Evolutionary conservation across 768 basidiomycete genomes (phyloP).

Genomic region (Mrakia gelida): DNA sequence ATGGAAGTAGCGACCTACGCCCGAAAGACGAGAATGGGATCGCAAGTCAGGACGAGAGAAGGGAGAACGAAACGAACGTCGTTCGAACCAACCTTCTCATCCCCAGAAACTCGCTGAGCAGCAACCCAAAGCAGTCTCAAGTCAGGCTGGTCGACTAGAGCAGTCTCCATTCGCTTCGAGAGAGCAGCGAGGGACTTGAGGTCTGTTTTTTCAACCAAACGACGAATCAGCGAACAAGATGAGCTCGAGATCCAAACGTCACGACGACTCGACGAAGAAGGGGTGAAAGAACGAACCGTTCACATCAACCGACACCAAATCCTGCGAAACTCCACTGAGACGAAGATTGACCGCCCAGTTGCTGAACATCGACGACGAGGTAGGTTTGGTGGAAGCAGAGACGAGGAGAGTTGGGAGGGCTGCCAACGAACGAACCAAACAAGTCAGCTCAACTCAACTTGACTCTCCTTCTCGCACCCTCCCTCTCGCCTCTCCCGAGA

Average conservation of each 20-base stretch:
- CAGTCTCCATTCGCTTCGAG: not conserved
- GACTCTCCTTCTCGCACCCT: no score
- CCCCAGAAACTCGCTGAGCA: constrained; percentile 30
- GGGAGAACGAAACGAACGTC: no score
- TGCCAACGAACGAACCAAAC: not conserved
- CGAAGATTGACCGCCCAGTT: not conserved
- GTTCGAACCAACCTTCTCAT: constrained; percentile 23
- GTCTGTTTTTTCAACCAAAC: not conserved
- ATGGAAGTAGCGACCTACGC: constrained; percentile 15
- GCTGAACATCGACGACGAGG: not conserved
- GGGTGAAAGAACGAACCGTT: not conserved
- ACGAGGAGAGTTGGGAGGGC: not conserved
- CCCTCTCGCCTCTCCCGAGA: no score
- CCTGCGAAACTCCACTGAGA: not conserved
- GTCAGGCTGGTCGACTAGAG: not conserved
- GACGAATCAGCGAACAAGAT: not conserved
- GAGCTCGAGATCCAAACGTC: not conserved
- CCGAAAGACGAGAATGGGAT: not conserved
- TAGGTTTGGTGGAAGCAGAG: not conserved
- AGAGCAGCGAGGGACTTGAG: constrained; percentile 10
- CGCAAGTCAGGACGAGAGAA: not conserved
- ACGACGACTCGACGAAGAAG: no score
- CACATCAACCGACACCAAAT: not conserved
- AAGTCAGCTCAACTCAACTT: not conserved
- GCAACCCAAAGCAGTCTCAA: constrained; percentile 29